Conservation (phyloP, 768 basidiomycete species). For the Rhizopogon vesiculosus region DNA sequence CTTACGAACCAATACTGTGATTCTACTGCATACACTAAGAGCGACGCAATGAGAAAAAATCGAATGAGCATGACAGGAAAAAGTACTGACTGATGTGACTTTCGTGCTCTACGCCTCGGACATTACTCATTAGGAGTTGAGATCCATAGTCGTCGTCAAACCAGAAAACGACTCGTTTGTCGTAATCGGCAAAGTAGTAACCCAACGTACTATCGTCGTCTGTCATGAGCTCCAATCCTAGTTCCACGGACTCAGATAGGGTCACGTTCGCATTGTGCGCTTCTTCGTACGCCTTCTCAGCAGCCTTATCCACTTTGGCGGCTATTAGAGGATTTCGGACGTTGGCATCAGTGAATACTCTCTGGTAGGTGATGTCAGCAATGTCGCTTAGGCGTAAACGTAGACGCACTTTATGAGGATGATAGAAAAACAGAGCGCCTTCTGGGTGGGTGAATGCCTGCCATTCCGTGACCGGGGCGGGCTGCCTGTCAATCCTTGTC, state of each 20-base stretch:
- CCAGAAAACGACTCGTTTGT: too few relatives aligned
- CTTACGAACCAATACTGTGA: slow-evolving; percentile 21
- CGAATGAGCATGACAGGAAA: background rate
- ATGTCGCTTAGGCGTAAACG: background rate
- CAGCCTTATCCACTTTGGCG: background rate
- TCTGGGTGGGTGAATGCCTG: slow-evolving; percentile 43
- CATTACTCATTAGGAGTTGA: slow-evolving; percentile 23
- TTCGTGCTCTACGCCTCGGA: slow-evolving; percentile 32
- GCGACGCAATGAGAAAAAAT: background rate
- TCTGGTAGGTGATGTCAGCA: background rate
- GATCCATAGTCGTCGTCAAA: too few relatives aligned
- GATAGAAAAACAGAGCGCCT: slow-evolving; percentile 48
- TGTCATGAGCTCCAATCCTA: slow-evolving; percentile 4
- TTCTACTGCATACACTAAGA: slow-evolving; percentile 18
- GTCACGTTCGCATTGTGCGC: background rate
- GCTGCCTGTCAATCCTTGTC: background rate
- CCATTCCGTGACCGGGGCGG: slow-evolving; percentile 29
- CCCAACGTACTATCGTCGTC: background rate
- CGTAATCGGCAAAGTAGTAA: too few relatives aligned
- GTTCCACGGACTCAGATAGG: background rate
- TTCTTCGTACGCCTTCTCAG: background rate
- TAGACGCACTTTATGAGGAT: slow-evolving; percentile 32
- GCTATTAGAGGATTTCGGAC: background rate
- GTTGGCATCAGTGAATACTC: slow-evolving; percentile 8
- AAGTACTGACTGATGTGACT: slow-evolving; percentile 35